Evolutionary conservation across 768 basidiomycete species (phyloP).

Genomic region (Lentinula detonsa): DNA sequence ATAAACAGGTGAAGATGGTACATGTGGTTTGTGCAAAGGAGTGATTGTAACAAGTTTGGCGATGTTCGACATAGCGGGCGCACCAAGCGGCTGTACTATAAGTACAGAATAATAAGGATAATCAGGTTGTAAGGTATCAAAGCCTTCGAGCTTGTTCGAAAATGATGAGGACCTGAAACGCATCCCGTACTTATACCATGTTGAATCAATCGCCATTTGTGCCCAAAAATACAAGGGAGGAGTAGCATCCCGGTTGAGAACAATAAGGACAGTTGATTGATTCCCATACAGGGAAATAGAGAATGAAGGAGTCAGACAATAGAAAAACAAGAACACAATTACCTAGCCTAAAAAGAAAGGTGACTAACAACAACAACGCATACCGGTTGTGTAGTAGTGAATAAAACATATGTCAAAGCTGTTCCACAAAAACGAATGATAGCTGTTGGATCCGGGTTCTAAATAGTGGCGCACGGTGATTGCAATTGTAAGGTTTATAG

Average conservation of each 20-base stretch:
- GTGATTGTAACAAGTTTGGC: constrained; percentile 1
- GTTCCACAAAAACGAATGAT: not conserved
- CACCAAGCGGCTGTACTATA: too few species aligned
- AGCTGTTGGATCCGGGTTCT: not conserved
- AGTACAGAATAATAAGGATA: not conserved
- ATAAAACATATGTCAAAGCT: not conserved
- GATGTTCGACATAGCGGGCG: not conserved
- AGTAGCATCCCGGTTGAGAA: not conserved
- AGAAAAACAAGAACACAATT: not conserved
- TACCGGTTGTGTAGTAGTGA: not conserved
- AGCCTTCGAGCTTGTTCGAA: not conserved
- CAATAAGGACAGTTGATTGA: not conserved
- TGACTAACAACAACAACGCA: not conserved
- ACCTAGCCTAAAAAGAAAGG: not conserved
- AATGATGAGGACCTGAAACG: not conserved
- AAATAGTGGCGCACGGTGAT: not conserved
- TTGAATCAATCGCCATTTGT: not conserved
- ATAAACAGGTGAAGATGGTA: not conserved
- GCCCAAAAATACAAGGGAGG: not conserved
- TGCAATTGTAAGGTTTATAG: not conserved
- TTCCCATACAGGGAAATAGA: not conserved
- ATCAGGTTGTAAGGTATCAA: not conserved
- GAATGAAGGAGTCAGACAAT: not conserved
- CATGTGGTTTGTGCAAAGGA: not conserved
- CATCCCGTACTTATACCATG: not conserved